Evolutionary conservation across 176 grass and related monocot species (phyloP).

Genomic region (Saccharum officinarum): DNA sequence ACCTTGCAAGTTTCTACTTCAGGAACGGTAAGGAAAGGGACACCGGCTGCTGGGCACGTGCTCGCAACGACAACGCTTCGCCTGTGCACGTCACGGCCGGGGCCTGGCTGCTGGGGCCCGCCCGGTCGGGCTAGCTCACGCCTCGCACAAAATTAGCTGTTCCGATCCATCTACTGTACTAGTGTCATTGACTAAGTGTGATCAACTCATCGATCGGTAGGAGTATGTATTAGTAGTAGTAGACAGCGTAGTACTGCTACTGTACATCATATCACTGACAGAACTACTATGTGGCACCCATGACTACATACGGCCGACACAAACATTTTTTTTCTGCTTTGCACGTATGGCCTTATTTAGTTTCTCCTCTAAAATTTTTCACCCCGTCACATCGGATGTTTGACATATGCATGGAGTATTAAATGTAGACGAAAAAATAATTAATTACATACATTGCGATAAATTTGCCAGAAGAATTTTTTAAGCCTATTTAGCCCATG

Average conservation of each 20-base stretch:
- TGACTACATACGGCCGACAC: neutral
- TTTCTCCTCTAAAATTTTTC: too few species aligned
- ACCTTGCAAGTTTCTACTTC: constrained; percentile 47
- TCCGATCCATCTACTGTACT: neutral
- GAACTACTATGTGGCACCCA: neutral
- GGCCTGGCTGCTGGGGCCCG: neutral
- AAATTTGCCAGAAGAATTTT: too few species aligned
- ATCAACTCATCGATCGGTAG: neutral
- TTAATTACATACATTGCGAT: too few species aligned
- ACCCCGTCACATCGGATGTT: too few species aligned
- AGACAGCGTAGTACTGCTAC: neutral
- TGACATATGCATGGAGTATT: too few species aligned
- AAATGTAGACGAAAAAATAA: too few species aligned
- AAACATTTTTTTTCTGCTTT: too few species aligned
- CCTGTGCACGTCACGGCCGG: neutral
- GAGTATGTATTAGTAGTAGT: neutral
- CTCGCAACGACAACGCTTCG: neutral
- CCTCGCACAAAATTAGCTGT: neutral
- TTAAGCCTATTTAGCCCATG: too few species aligned
- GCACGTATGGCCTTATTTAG: too few species aligned
- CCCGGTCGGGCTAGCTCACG: neutral
- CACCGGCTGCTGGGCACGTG: neutral
- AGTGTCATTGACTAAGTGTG: neutral
- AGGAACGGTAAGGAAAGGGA: constrained; percentile 38
- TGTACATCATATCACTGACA: neutral